Evolutionary conservation across 768 basidiomycete species (phyloP), one percentile per base, ranked within the genome.

Genomic region (Xanthoconium stramineum): DNA sequence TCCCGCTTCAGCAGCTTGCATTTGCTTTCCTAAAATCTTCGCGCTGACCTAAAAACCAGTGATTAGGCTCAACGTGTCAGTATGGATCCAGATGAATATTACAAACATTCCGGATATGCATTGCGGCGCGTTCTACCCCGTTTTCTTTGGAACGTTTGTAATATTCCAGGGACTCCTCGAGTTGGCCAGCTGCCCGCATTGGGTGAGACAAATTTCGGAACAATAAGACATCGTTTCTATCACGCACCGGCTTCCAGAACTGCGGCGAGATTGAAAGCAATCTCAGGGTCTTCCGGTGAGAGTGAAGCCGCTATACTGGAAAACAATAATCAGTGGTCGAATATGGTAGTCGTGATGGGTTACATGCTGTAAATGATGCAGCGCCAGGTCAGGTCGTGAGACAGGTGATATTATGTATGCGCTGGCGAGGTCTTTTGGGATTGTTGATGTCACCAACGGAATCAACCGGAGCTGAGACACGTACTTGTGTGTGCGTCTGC

Each of bases 181-280:
- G 78, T 56, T 81, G 80, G 47, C 88, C 90, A 65, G 85, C 91
- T 93, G 72, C 19, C 39, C 72, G 50, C 45, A 55, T 58, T 57
- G 62, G 66, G 55, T 63, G 54, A 58, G 61, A 60, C 61, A 74
- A 68, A 61, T 71, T 67, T 67, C 65, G 65, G 62, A 63, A 73
- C 70, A 75, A 72, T 72, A 69, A 68, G 67, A 56, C 56, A 58
- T 56, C 58, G 53, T 61, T 60, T 53, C 48, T 39, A 65, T 57
- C 54, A 79, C 86, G 64, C 63, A 91, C 92, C 83, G 53, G 92
- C 91, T 84, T 94, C 92, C 57, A 94, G 79, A 64, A 94, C 90
- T 44, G 91, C 92, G 49, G 89, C 92, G 56, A 92, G 82, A 75
- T 94, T 94, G 79, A 93, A 94, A 15, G 89, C 86, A 66, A 94